Evolutionary conservation across 2,329 filamentous ascomycete genomes (phyloP), one percentile per base, ranked within the genome.

Genomic region (Canariomyces notabilis): DNA sequence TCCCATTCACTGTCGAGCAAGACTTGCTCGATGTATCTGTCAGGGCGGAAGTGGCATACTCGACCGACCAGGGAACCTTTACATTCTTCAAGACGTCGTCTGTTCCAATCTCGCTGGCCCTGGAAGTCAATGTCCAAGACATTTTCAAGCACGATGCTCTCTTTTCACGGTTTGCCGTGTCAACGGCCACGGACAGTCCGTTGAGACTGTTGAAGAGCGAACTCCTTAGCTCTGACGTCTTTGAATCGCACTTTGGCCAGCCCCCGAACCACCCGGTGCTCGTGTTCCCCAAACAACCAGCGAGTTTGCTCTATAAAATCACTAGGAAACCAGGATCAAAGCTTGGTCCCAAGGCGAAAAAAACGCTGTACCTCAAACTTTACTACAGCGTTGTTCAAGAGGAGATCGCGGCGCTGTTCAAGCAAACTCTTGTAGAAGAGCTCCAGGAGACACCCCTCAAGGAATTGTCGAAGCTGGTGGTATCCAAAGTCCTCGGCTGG

Each of bases 61-160:
- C 76, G 2, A 90, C 87, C 0, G 72, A 80, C 0, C 68, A 78
- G 2, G 85, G 83, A 2, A 72, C 70, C 6, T 87, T 88, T 53
- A 72, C 75, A 44, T 85, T 83, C 61, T 76, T 80, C 14, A 78
- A 76, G 14, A 73, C 75, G 6, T 76, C 79, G 16, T 78, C 74
- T 3, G 74, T 94, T 16, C 77, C 83, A 2, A 84, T 93, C 2
- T 77, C 85, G 1, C 72, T 98, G 4, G 87, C 89, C 0, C 74
- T 98, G 3, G 90, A 91, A 3, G 93, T 98, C 52, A 97, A 97
- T 55, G 93, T 98, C 5, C 90, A 97, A 59, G 93, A 98, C 57
- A 80, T 94, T 21, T 97, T 97, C 72, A 95, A 95, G 62, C 81
- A 88, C 52, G 71, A 82, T 6, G 76, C 80, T 0, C 74, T 97